Conservation (phyloP, 176 grass and related monocot genomes). For the Canna indica region DNA sequence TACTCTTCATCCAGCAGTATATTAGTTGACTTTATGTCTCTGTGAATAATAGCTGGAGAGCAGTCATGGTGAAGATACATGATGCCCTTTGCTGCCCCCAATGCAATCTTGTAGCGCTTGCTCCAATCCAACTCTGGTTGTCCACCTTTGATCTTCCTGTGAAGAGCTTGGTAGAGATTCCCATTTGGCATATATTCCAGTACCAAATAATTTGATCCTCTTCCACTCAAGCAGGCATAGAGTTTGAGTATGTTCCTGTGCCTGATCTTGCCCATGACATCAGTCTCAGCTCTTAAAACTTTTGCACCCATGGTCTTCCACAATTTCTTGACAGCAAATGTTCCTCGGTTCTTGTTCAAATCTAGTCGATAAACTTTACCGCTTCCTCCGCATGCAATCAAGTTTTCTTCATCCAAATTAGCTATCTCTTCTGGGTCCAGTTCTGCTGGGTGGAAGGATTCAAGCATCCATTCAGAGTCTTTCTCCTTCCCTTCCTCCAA, state of each 20-base stretch:
- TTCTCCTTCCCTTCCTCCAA: slow-evolving; percentile 26
- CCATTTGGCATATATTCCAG: slow-evolving; percentile 69
- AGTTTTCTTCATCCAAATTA: slow-evolving; percentile 39
- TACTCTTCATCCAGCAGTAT: slow-evolving; percentile 61
- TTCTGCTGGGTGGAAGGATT: slow-evolving; percentile 52
- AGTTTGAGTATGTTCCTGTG: slow-evolving; percentile 78
- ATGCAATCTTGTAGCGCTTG: slow-evolving; percentile 48
- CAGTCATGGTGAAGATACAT: slow-evolving; percentile 89
- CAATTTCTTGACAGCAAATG: slow-evolving; percentile 55
- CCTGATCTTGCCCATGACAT: slow-evolving; percentile 44
- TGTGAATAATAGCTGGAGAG: slow-evolving; percentile 58
- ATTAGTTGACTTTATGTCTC: slow-evolving; percentile 70
- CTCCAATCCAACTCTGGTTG: slow-evolving; percentile 46
- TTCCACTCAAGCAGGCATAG: slow-evolving; percentile 41
- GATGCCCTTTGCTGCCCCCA: slow-evolving; percentile 58
- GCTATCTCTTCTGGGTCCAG: slow-evolving; percentile 42
- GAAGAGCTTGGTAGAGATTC: slow-evolving; percentile 63
- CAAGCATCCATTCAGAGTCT: slow-evolving; percentile 43
- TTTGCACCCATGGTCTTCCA: slow-evolving; percentile 46
- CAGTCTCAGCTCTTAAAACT: slow-evolving; percentile 36
- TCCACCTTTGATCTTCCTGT: slow-evolving; percentile 37
- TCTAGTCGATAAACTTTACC: slow-evolving; percentile 57
- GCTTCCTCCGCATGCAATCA: slow-evolving; percentile 58
- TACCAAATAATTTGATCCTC: slow-evolving; percentile 42
- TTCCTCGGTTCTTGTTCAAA: slow-evolving; percentile 47